Base-by-base conservation (phyloP, 2,329 filamentous ascomycete genomes). In the Phoma sp. region DNA sequence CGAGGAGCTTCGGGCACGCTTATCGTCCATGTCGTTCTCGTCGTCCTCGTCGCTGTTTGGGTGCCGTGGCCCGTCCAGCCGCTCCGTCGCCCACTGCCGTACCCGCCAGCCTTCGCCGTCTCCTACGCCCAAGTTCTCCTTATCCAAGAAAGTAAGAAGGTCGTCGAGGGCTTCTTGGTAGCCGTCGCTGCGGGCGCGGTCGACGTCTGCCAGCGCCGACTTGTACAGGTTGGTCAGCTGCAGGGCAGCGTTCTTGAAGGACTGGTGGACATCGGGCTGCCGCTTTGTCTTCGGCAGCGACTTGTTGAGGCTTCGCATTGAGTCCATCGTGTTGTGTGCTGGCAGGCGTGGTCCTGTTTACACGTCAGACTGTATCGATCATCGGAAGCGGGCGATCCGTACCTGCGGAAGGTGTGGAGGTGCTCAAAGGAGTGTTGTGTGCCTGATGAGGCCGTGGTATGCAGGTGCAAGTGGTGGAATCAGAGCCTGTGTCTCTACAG, bases 181-280 rank as follows among this genome's bases (percentile, higher is more conserved):
- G 21, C 95, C 95, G 32, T 93, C 88, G 43, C 85, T 79, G 42
- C 91, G 87, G 39, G 92, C 87, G 67, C 88, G 87, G 42, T 88
- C 83, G 72, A 95, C 88, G 42, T 91, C 90, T 26, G 87, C 82
- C 11, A 91, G 89, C 3, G 93, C 93, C 32, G 88, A 93, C 77
- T 96, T 97, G 80, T 98, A 98, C 12, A 99, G 87, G 69, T 96
- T 96, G 40, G 95, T 98, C 49, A 98, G 93, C 5, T 92, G 96
- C 28, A 97, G 83, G 17, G 95, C 95, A 28, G 95, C 95, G 14
- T 90, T 87, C 75, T 92, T 95, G 83, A 99, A 99, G 53, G 91
- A 88, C 65, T 93, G 88, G 53, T 97, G 86, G 40, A 97, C 86
- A 70, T 80, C 73, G 37, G 67, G 75, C 61, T 77, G 74, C 40